Base-by-base conservation (phyloP, 139 green algal species). In the Parachlorella kessleri region DNA sequence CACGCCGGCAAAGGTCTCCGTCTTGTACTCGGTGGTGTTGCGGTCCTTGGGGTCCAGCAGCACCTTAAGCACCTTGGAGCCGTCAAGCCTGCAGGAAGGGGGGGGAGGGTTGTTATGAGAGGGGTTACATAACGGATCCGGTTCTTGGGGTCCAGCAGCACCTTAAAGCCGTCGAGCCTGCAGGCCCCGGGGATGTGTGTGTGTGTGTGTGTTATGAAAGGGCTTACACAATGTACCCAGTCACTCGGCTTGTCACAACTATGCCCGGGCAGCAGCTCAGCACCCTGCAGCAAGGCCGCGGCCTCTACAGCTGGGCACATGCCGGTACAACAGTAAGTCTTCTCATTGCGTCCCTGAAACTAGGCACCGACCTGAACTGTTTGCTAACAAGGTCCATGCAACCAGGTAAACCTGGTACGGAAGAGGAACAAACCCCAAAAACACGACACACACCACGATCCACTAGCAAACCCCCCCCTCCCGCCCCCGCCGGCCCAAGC, bases 1-100 rank as follows among this genome's bases (percentile, higher is more conserved):
- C 72, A 99, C 97, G 55, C 91, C 94, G 21, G 89, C 89, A 68
- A 99, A 99, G 14, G 97, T 99, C 66, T 99, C 97, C 36, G 98
- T 89, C 93, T 99, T 99, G 92, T 97, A 98, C 93, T 99, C 97
- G 35, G 94, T 96, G 10, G 76, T 92, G 93, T 98, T 99, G 80
- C 95, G 91, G 85, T 99, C 97, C 94, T 99, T 98, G 85, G 96
- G 95, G 88, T 98, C 94, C 70, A 98, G 84, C 83, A 94, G 93
- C 77, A 97, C 93, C 94, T 97, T 98, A n/a, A 98, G 87, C 30
- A 95, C 78, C 84, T 94, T 95, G 72, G 91, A 96, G 70, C 96
- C 97, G 76, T 99, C 97, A 72, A 95, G 78, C 59, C 74, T 79
- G 74, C 53, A 41, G 53, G 8, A 7, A 35, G 4, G 37, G 7